Percentiles rank a stretch among this genome's conserved stretches.
phyloP scores from a whole-genome alignment of 495 filamentous ascomycete species.

The Lindgomyces ingoldianus region DNA sequence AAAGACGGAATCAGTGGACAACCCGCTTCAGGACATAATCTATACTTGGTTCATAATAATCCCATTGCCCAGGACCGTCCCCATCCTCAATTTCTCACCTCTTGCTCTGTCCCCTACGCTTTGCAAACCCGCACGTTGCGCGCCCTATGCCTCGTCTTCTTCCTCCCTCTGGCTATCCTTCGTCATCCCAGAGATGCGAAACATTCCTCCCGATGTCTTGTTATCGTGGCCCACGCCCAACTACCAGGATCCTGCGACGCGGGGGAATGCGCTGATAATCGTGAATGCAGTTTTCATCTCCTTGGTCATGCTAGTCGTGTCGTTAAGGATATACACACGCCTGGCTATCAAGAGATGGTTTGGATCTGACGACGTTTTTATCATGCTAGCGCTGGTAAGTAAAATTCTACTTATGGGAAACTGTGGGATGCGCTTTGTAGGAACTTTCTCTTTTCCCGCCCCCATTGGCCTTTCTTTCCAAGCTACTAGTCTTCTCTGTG shows the following conservation, averaged over 20 bases:
- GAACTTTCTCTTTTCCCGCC: too few species aligned
- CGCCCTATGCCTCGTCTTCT: background rate
- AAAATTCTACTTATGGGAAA: background rate
- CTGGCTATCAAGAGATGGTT: constrained; percentile 39
- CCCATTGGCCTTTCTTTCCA: too few species aligned
- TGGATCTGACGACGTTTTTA: constrained; percentile 39
- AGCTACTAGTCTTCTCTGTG: too few species aligned
- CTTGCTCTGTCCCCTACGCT: too few species aligned
- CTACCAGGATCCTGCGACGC: constrained; percentile 39
- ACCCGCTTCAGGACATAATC: background rate
- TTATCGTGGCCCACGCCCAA: constrained; percentile 38
- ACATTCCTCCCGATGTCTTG: constrained; percentile 37
- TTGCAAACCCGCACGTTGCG: too few species aligned
- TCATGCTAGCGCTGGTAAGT: constrained; percentile 37
- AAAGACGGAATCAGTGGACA: background rate
- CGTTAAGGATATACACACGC: constrained; percentile 39
- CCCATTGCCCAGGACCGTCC: background rate
- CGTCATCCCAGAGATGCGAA: constrained; percentile 30
- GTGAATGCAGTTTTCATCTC: constrained; percentile 41
- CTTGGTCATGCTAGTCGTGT: constrained; percentile 35
- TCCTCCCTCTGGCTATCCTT: background rate
- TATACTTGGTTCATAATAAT: background rate
- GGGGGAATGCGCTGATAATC: constrained; percentile 38
- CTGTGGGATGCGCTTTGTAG: too few species aligned
- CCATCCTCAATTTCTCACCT: background rate